Percentiles rank a stretch among this genome's conserved stretches.
These are phyloP conservation scores for Candida ascalaphidarum DNA, from an alignment of 805 yeast species.

Conservation along the genomic window DNA sequence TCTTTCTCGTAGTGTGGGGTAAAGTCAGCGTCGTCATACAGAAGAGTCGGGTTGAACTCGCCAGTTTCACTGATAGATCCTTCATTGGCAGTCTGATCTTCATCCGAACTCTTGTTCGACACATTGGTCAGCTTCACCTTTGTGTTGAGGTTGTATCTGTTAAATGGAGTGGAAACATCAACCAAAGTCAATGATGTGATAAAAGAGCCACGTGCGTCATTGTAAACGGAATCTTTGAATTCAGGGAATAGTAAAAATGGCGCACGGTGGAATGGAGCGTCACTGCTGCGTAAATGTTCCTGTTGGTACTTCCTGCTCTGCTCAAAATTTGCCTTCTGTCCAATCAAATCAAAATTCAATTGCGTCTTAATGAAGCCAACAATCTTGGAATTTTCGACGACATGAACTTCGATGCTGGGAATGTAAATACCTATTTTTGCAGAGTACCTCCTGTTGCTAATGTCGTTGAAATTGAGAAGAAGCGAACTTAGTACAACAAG, in stretches of 20 bases:
- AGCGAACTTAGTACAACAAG: conserved; percentile 12
- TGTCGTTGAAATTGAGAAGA: conserved; percentile 50
- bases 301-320: conserved; percentile 49
- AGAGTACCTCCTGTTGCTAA: conserved; percentile 60
- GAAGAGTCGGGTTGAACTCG: conserved; percentile 16
- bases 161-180: conserved; percentile 51
- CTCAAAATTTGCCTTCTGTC: conserved; percentile 39
- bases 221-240: conserved; percentile 38
- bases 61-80: no score
- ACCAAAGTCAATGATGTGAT: conserved; percentile 59
- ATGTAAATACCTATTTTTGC: conserved; percentile 42
- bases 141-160: conserved; percentile 5
- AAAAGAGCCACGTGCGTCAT: conserved; percentile 42
- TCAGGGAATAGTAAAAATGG: conserved; percentile 59
- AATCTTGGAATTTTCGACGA: conserved; percentile 11
- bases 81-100: no score
- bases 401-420: conserved; percentile 33
- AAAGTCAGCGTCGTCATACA: conserved; percentile 22
- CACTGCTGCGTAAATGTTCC: conserved; percentile 58
- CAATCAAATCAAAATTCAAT: conserved; percentile 49
- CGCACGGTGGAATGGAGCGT: conserved; percentile 75
- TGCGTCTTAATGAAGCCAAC: conserved; percentile 41
- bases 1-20: conserved; percentile 19
- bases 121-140: no score
- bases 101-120: no score